Percentiles rank a stretch among this genome's conserved stretches.
These are phyloP conservation scores for Hammondia hammondi DNA, from an alignment of 169 alveolate species.

Conservation along the genomic window DNA sequence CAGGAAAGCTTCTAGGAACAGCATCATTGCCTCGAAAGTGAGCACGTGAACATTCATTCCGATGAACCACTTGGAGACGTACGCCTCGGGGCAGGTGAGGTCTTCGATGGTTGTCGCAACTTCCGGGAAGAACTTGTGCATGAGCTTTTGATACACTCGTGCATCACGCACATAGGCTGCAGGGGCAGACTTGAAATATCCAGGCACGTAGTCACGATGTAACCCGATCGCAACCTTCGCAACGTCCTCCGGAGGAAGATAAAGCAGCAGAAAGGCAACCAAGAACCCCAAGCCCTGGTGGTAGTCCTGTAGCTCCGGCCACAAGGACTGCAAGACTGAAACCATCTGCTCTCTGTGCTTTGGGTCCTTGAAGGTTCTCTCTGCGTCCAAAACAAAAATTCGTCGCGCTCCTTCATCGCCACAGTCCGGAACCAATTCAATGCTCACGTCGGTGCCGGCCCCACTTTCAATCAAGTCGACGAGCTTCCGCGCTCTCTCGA, in stretches of 20 bases:
- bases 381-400: constrained; percentile 77
- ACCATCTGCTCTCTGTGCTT: constrained; percentile 69
- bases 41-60: constrained; percentile 79
- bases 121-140: constrained; percentile 66
- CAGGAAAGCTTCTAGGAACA: constrained; percentile 71
- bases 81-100: constrained; percentile 78
- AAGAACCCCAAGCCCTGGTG: constrained; percentile 80
- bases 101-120: constrained; percentile 63
- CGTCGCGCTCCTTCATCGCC: constrained; percentile 70
- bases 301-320: constrained; percentile 73
- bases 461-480: constrained; percentile 66
- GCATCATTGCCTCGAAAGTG: constrained; percentile 74
- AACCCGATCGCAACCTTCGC: constrained; percentile 68
- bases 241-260: constrained; percentile 71
- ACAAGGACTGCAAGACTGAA: constrained; percentile 35
- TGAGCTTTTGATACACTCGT: constrained; percentile 72
- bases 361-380: constrained; percentile 72
- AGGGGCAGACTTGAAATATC: constrained; percentile 79
- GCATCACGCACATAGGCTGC: constrained; percentile 79
- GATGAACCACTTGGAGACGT: constrained; percentile 79
- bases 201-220: constrained; percentile 76
- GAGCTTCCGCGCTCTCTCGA: constrained; percentile 70
- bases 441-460: constrained; percentile 14
- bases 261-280: constrained; percentile 74
- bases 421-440: constrained; percentile 52